These are phyloP conservation scores for Naganishia kalamii DNA, from an alignment of 768 basidiomycete genomes.

Conservation along the genomic window DNA sequence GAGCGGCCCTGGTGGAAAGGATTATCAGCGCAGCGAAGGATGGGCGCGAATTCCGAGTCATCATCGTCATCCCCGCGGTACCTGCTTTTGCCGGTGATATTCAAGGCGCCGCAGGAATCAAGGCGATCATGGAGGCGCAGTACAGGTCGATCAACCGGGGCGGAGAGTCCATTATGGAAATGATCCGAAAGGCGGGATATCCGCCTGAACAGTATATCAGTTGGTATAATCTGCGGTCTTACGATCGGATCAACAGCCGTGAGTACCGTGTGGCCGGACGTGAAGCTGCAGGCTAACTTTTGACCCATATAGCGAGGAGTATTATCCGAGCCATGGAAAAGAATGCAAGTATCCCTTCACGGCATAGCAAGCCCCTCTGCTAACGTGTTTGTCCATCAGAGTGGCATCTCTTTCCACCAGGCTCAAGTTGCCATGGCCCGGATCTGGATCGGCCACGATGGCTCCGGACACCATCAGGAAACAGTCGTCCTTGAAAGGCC, in stretches of 20 bases:
- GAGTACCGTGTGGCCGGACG: background rate
- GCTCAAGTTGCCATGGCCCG: slow-evolving; percentile 71
- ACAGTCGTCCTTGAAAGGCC: slow-evolving; percentile 57
- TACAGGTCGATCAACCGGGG: slow-evolving; percentile 69
- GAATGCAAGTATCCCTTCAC: slow-evolving; percentile 30
- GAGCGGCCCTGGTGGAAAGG: slow-evolving; percentile 70
- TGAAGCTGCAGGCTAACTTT: background rate
- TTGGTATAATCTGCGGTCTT: slow-evolving; percentile 86
- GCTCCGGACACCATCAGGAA: slow-evolving; percentile 52
- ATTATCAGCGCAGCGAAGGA: slow-evolving; percentile 71
- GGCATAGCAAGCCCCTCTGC: background rate
- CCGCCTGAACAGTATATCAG: slow-evolving; percentile 57
- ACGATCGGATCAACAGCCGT: slow-evolving; percentile 71
- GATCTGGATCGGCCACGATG: slow-evolving; percentile 38
- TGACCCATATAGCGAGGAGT: slow-evolving; percentile 46
- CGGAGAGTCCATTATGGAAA: slow-evolving; percentile 22
- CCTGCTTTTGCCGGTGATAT: slow-evolving; percentile 85
- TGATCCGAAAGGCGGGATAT: slow-evolving; percentile 35
- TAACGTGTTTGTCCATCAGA: slow-evolving; percentile 39
- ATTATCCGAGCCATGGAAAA: slow-evolving; percentile 67
- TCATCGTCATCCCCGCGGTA: slow-evolving; percentile 81
- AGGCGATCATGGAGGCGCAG: slow-evolving; percentile 71
- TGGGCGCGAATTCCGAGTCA: slow-evolving; percentile 71
- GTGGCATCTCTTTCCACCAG: slow-evolving; percentile 72
- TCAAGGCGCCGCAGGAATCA: slow-evolving; percentile 53